Base-by-base conservation (phyloP, 2,329 filamentous ascomycete species). In the Lachnellula arida region DNA sequence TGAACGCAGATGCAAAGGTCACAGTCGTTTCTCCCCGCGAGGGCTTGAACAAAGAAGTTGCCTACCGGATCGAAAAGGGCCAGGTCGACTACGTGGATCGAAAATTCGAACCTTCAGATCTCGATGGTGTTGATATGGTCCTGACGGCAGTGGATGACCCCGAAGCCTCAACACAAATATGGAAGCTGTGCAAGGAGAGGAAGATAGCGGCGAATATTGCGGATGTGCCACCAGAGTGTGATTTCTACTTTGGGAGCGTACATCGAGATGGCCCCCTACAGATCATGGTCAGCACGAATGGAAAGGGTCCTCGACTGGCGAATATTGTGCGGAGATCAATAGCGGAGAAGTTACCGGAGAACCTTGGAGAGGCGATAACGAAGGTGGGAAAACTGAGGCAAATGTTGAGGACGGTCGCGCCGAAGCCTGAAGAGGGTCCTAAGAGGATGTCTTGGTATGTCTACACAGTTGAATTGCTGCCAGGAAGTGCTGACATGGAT, bases 221-320 rank as follows among this genome's bases (percentile, higher is more conserved):
- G 63, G 94, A 99, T 70, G 94, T 99, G 3, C 94, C 94, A 0
- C 82, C 91, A 0, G 94, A 99, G 72, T 99, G 94, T 73, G 94
- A 99, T 70, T 99, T 99, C 71, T 99, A 97, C 78, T 99, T 99
- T 75, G 94, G 94, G 60, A 94, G 89, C 70, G 87, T 97, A 40
- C 90, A 99, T 74, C 87, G 94, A 50, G 94, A 99, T 71, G 94
- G 94, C 0, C 94, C 94, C 5, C 74, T 99, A 58, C 94, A 99
- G 76, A 87, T 99, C 67, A 99, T 99, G 94, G 93, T 99, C 65
- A 95, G 89, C 75, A 99, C 94, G 37, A 99, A 97, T 71, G 94
- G 94, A 51, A 97, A 96, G 70, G 94, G 94, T 0, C 94, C 94
- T 0, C 86, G 93, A 69, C 76, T 99, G 61, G 94, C 94, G 9